A percentile compares a stretch with the other conserved stretches of the same genome.
phyloP scores from a whole-genome alignment of 2,329 filamentous ascomycete genomes.

The Pseudogymnoascus sp. region DNA sequence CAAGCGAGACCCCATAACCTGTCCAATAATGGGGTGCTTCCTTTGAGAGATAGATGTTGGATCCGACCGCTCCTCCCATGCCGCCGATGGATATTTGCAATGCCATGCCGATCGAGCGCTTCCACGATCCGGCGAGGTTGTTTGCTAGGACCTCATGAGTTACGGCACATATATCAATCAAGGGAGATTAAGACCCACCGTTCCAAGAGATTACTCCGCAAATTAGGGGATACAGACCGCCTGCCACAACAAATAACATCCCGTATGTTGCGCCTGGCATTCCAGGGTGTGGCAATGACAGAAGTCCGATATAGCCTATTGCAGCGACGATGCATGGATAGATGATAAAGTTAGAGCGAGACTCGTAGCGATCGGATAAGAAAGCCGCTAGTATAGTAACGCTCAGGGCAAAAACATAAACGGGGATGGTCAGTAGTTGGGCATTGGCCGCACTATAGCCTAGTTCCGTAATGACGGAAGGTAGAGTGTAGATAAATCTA shows the following conservation, averaged over 20 bases:
- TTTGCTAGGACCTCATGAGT: slow-evolving; percentile 20
- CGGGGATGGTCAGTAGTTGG: slow-evolving; percentile 22
- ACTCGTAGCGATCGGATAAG: slow-evolving; percentile 17
- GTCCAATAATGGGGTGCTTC: slow-evolving; percentile 34
- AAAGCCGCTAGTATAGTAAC: slow-evolving; percentile 15
- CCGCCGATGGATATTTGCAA: slow-evolving; percentile 30
- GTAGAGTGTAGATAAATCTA: slow-evolving; percentile 22
- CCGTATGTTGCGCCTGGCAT: slow-evolving; percentile 67
- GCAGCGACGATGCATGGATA: slow-evolving; percentile 15
- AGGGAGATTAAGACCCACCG: neutral
- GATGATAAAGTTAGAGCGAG: slow-evolving; percentile 22
- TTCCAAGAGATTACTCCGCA: slow-evolving; percentile 77
- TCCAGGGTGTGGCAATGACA: slow-evolving; percentile 30
- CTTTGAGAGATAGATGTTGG: slow-evolving; percentile 35
- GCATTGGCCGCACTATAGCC: slow-evolving; percentile 19
- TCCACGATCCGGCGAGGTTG: slow-evolving; percentile 28
- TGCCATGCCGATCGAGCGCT: slow-evolving; percentile 28
- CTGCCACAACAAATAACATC: slow-evolving; percentile 71
- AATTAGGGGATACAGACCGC: slow-evolving; percentile 80
- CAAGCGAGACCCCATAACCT: slow-evolving; percentile 34
- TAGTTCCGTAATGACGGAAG: slow-evolving; percentile 22
- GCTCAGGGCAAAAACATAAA: slow-evolving; percentile 18
- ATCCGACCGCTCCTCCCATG: slow-evolving; percentile 33
- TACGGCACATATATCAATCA: neutral
- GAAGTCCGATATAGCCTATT: slow-evolving; percentile 19